These are phyloP conservation scores for Aspergillus cristatus DNA, from an alignment of 495 filamentous ascomycete species.

Conservation along the genomic window DNA sequence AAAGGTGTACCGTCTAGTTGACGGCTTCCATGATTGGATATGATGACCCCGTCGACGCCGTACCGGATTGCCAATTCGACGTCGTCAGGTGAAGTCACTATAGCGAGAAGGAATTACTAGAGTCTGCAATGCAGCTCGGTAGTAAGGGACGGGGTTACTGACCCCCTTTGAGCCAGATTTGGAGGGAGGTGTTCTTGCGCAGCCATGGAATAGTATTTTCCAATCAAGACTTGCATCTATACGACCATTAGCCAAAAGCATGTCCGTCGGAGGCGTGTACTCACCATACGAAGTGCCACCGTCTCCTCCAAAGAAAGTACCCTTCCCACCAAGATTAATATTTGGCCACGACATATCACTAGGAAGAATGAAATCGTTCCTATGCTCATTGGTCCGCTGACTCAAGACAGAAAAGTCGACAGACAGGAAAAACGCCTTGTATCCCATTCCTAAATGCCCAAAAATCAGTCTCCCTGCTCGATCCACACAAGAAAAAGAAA, in stretches of 20 bases:
- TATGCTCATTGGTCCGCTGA: slow-evolving; percentile 39
- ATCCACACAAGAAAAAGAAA: slow-evolving; percentile 17
- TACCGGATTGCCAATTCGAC: slow-evolving; percentile 66
- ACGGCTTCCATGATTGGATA: slow-evolving; percentile 88
- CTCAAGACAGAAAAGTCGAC: slow-evolving; percentile 88
- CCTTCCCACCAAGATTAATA: no score
- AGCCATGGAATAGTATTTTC: slow-evolving; percentile 85
- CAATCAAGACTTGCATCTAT: slow-evolving; percentile 75
- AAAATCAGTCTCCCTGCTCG: slow-evolving; percentile 4
- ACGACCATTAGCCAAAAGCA: slow-evolving; percentile 52
- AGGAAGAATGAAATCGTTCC: slow-evolving; percentile 35
- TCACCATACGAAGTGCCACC: slow-evolving; percentile 23
- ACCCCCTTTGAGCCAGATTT: slow-evolving; percentile 84
- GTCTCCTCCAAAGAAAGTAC: slow-evolving; percentile 18
- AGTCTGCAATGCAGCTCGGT: no score
- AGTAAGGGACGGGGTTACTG: no score
- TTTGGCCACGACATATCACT: slow-evolving; percentile 25
- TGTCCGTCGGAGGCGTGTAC: not conserved
- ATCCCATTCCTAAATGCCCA: slow-evolving; percentile 49
- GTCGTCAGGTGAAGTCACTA: slow-evolving; percentile 60
- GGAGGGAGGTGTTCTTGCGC: slow-evolving; percentile 72
- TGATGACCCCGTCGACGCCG: slow-evolving; percentile 75
- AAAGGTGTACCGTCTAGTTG: slow-evolving; percentile 84
- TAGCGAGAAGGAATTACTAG: no score
- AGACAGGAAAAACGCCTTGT: slow-evolving; percentile 88